These are phyloP conservation scores for Ceratobasidium sp. DNA, from an alignment of 1,284 basidiomycete species.

Conservation along the genomic window DNA sequence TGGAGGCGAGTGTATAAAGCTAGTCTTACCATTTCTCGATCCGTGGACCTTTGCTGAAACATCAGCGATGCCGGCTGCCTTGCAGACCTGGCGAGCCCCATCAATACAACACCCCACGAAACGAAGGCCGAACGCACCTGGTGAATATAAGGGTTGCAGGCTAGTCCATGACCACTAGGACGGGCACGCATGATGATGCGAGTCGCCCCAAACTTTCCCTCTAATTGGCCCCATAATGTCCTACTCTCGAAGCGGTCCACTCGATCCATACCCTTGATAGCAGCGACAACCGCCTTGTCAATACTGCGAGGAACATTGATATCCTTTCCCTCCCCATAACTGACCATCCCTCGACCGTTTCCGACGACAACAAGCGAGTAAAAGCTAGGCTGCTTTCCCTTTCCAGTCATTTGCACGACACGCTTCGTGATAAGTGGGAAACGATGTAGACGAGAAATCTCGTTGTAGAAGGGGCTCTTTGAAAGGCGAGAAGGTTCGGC, in stretches of 20 bases:
- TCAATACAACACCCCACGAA: no score
- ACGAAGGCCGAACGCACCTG: slow-evolving; percentile 51
- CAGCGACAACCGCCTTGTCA: slow-evolving; percentile 77
- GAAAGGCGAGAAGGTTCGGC: slow-evolving; percentile 46
- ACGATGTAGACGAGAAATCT: slow-evolving; percentile 63
- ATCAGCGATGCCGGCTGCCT: slow-evolving; percentile 95
- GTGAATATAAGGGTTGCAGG: slow-evolving; percentile 91
- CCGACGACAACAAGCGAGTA: slow-evolving; percentile 85
- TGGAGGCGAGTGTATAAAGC: neutral
- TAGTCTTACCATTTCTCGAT: slow-evolving; percentile 72
- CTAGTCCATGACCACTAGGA: slow-evolving; percentile 93
- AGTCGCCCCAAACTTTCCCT: slow-evolving; percentile 88
- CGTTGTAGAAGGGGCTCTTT: slow-evolving; percentile 44
- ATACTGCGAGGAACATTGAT: slow-evolving; percentile 67
- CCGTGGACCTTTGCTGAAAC: slow-evolving; percentile 95
- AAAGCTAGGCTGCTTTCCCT: slow-evolving; percentile 82
- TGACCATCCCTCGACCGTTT: slow-evolving; percentile 88
- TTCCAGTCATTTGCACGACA: slow-evolving; percentile 86
- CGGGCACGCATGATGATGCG: slow-evolving; percentile 87
- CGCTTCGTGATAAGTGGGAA: slow-evolving; percentile 72
- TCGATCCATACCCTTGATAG: slow-evolving; percentile 88
- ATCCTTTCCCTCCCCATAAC: slow-evolving; percentile 90
- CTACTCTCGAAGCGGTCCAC: slow-evolving; percentile 91
- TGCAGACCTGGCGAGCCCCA: slow-evolving; percentile 70
- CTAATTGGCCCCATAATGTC: slow-evolving; percentile 91